Conservation (phyloP, 139 green algal species). For the Coelastrella sp. region DNA sequence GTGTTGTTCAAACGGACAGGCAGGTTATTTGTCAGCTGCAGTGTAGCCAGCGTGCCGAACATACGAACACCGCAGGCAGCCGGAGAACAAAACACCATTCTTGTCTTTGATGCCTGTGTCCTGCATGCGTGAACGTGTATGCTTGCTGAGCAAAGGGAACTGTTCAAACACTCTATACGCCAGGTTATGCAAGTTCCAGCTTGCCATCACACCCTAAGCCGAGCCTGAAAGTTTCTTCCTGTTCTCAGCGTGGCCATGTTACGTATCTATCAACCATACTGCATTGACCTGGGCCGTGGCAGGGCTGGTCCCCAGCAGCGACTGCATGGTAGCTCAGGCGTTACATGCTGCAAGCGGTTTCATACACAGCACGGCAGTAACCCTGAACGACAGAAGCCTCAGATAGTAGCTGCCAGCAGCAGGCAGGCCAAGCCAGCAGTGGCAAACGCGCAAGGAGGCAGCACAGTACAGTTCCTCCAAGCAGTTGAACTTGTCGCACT, state of each 20-base stretch:
- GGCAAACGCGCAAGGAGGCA: not conserved
- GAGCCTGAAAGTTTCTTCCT: too few species aligned
- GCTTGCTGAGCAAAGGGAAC: too few species aligned
- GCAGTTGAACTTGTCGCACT: slow-evolving; percentile 15
- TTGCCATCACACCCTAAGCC: too few species aligned
- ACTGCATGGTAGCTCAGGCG: not conserved
- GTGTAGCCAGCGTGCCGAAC: not conserved
- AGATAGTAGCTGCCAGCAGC: not conserved
- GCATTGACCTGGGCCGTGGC: too few species aligned
- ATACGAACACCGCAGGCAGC: too few species aligned
- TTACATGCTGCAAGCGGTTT: not conserved
- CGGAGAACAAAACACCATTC: too few species aligned
- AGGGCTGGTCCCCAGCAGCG: not conserved
- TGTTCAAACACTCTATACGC: too few species aligned
- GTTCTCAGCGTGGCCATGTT: too few species aligned
- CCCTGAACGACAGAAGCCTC: not conserved
- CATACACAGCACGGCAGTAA: not conserved
- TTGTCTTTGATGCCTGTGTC: too few species aligned
- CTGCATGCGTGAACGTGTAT: too few species aligned
- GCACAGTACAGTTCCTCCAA: not conserved
- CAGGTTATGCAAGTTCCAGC: too few species aligned
- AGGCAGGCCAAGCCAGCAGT: not conserved
- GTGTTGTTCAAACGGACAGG: not conserved
- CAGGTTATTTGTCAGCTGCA: slow-evolving; percentile 9
- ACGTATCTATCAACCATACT: too few species aligned